These are phyloP conservation scores for Eremothecium cymbalariae DNA, from an alignment of 1,139 yeast genomes.

Conservation along the genomic window DNA sequence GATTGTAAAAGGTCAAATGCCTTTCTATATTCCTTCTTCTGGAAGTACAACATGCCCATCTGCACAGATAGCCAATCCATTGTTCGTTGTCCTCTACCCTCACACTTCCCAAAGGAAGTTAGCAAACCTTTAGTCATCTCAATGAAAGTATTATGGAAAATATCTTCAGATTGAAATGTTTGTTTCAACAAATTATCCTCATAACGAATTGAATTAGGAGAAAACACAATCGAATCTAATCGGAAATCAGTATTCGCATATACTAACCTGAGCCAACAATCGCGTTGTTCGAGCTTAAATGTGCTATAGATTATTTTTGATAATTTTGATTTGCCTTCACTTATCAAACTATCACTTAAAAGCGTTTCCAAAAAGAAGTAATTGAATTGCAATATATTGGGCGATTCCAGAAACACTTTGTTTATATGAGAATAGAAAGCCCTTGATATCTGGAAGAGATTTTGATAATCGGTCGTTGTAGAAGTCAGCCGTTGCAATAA, in stretches of 20 bases:
- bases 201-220: slow-evolving; percentile 7
- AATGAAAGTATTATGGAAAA: slow-evolving; percentile 29
- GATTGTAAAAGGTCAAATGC: slow-evolving; percentile 58
- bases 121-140: slow-evolving; percentile 22
- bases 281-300: slow-evolving; percentile 21
- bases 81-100: slow-evolving; percentile 41
- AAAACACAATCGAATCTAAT: slow-evolving; percentile 15
- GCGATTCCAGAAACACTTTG: slow-evolving; percentile 11
- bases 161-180: slow-evolving; percentile 25
- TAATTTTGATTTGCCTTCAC: not conserved
- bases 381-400: slow-evolving; percentile 20
- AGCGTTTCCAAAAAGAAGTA: slow-evolving; percentile 7
- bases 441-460: slow-evolving; percentile 13
- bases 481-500: slow-evolving; percentile 14
- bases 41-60: slow-evolving; percentile 62
- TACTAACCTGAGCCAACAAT: slow-evolving; percentile 29
- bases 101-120: slow-evolving; percentile 15
- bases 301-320: slow-evolving; percentile 20
- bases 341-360: not conserved
- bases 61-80: slow-evolving; percentile 76
- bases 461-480: slow-evolving; percentile 8
- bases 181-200: slow-evolving; percentile 18
- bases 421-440: slow-evolving; percentile 17
- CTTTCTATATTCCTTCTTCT: slow-evolving; percentile 46
- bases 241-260: slow-evolving; percentile 14